Evolutionary conservation across 371 early-diverging fungal genomes (phyloP).

Genomic region (Mucor saturninus): DNA sequence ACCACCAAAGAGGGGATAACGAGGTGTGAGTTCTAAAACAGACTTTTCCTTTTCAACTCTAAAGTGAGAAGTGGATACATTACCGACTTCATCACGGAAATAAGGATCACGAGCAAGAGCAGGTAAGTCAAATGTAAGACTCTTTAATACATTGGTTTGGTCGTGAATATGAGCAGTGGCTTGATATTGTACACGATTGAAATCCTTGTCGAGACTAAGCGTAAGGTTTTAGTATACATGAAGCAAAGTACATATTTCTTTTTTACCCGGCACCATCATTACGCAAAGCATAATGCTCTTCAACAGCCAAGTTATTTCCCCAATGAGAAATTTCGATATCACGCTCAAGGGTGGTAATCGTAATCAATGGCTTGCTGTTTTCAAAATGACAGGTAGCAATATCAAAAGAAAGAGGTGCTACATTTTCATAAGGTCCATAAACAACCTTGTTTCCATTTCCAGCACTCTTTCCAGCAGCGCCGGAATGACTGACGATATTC

Average conservation of each 20-base stretch:
- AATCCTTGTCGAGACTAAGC: slow-evolving; percentile 72
- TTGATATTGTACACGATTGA: slow-evolving; percentile 76
- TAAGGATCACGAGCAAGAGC: slow-evolving; percentile 75
- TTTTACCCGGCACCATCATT: slow-evolving; percentile 82
- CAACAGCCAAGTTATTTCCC: slow-evolving; percentile 81
- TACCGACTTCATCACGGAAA: slow-evolving; percentile 94
- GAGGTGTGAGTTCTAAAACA: slow-evolving; percentile 77
- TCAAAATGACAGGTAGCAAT: slow-evolving; percentile 63
- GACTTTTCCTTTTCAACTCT: slow-evolving; percentile 49
- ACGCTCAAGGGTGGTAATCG: slow-evolving; percentile 66
- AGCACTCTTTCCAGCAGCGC: slow-evolving; percentile 30
- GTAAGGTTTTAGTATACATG: neutral
- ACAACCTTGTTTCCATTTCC: slow-evolving; percentile 62
- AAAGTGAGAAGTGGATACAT: slow-evolving; percentile 92
- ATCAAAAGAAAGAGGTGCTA: slow-evolving; percentile 57
- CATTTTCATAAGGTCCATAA: slow-evolving; percentile 78
- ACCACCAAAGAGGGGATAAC: slow-evolving; percentile 94
- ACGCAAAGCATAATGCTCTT: slow-evolving; percentile 83
- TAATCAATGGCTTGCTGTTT: slow-evolving; percentile 66
- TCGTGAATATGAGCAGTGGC: slow-evolving; percentile 48
- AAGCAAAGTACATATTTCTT: neutral
- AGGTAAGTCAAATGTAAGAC: slow-evolving; percentile 66
- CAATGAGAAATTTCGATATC: slow-evolving; percentile 89
- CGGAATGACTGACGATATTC: slow-evolving; percentile 50
- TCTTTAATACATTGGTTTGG: slow-evolving; percentile 65